Evolutionary conservation across 2,329 filamentous ascomycete genomes (phyloP).

Genomic region (Monosporascus sp.): DNA sequence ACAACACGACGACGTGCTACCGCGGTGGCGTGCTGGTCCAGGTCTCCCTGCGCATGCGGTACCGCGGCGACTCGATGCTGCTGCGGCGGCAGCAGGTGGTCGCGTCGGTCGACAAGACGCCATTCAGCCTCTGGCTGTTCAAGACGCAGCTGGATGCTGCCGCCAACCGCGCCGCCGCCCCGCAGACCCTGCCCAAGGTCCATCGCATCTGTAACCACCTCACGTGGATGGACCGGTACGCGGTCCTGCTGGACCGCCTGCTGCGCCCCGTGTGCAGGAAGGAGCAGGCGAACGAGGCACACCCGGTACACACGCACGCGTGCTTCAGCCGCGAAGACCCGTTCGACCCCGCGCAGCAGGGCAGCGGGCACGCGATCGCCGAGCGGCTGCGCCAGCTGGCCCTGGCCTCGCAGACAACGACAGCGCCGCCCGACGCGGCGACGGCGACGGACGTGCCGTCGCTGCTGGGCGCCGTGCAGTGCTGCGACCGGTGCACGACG

Average conservation of each 20-base stretch:
- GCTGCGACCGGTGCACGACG: constrained; percentile 16
- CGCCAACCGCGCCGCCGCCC: neutral
- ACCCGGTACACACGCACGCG: constrained; percentile 1
- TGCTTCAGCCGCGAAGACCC: constrained; percentile 10
- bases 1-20: constrained; percentile 16
- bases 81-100: constrained; percentile 16
- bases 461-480: constrained; percentile 10
- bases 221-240: constrained; percentile 9
- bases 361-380: constrained; percentile 12
- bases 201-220: constrained; percentile 15
- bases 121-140: constrained; percentile 14
- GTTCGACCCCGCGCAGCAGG: constrained; percentile 11
- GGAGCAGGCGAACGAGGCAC: neutral
- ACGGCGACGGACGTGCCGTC: constrained; percentile 8
- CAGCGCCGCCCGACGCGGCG: neutral
- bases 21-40: constrained; percentile 14
- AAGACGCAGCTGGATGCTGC: constrained; percentile 7
- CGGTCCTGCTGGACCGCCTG: constrained; percentile 4
- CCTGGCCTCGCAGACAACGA: neutral
- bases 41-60: constrained; percentile 13
- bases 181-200: constrained; percentile 5
- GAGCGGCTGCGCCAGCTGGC: constrained; percentile 10
- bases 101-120: constrained; percentile 16
- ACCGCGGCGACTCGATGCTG: constrained; percentile 11
- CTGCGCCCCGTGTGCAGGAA: constrained; percentile 6